phyloP scores from a whole-genome alignment of 495 filamentous ascomycete species.

The Tuber microsphaerosporum region DNA sequence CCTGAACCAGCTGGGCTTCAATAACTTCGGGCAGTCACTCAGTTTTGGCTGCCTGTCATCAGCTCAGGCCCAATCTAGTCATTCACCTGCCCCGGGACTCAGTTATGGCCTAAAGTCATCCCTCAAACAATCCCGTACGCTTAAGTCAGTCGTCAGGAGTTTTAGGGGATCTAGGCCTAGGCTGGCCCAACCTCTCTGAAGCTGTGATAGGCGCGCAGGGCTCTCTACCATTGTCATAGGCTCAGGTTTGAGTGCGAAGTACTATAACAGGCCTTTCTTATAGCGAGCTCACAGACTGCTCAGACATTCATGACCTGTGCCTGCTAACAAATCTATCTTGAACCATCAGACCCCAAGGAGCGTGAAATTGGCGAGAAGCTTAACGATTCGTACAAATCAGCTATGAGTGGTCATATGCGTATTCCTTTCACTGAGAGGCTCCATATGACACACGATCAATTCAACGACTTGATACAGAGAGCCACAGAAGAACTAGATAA shows the following conservation, averaged over 20 bases:
- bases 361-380: constrained; percentile 31
- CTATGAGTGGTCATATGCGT: constrained; percentile 19
- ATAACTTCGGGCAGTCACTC: neutral
- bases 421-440: constrained; percentile 48
- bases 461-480: constrained; percentile 58
- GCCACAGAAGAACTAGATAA: constrained; percentile 63
- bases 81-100: neutral
- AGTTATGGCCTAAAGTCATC: neutral
- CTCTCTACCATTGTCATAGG: constrained; percentile 24
- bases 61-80: neutral
- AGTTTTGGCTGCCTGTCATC: neutral
- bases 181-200: neutral
- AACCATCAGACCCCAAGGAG: constrained; percentile 17
- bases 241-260: constrained; percentile 23
- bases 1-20: neutral
- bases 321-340: constrained; percentile 17
- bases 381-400: constrained; percentile 16
- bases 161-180: neutral
- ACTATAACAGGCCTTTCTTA: neutral
- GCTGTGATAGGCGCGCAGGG: neutral
- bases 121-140: neutral
- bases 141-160: neutral
- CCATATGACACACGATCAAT: constrained; percentile 57
- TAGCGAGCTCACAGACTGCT: neutral
- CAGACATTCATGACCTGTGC: neutral